Conservation (phyloP, 2,329 filamentous ascomycete species). For the Xenosphaeropsis pyriputrescens region DNA sequence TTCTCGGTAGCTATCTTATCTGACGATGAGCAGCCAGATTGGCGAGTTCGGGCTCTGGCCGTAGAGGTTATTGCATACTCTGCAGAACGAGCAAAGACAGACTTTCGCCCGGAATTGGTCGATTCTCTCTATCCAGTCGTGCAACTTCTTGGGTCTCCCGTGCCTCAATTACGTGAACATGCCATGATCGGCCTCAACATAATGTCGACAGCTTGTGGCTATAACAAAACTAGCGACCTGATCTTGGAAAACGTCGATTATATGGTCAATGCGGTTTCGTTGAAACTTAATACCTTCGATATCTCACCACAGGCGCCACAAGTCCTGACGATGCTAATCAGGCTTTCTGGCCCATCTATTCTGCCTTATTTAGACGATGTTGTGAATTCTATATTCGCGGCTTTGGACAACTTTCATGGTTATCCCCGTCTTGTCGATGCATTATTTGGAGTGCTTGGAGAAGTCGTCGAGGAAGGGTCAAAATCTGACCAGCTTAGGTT, state of each 20-base stretch:
- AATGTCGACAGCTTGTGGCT: constrained; percentile 62
- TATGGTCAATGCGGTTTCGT: constrained; percentile 80
- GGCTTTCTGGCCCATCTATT: constrained; percentile 64
- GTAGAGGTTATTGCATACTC: constrained; percentile 70
- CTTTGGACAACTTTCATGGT: constrained; percentile 89
- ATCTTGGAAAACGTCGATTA: constrained; percentile 92
- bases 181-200: constrained; percentile 73
- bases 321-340: constrained; percentile 89
- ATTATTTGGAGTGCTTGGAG: constrained; percentile 68
- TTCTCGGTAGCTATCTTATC: constrained; percentile 50
- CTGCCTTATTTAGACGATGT: constrained; percentile 87
- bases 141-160: constrained; percentile 66
- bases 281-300: constrained; percentile 84
- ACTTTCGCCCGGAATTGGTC: constrained; percentile 74
- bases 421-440: constrained; percentile 77
- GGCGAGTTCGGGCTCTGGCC: constrained; percentile 64
- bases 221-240: constrained; percentile 58
- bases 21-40: constrained; percentile 40
- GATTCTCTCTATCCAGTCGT: constrained; percentile 87
- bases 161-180: constrained; percentile 56
- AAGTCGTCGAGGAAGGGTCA: constrained; percentile 71
- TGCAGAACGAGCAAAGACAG: constrained; percentile 46
- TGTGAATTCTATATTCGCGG: constrained; percentile 79
- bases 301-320: constrained; percentile 83
- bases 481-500: constrained; percentile 35